Base-by-base conservation (phyloP, 2,329 filamentous ascomycete species). In the Knoxdaviesia capensis region DNA sequence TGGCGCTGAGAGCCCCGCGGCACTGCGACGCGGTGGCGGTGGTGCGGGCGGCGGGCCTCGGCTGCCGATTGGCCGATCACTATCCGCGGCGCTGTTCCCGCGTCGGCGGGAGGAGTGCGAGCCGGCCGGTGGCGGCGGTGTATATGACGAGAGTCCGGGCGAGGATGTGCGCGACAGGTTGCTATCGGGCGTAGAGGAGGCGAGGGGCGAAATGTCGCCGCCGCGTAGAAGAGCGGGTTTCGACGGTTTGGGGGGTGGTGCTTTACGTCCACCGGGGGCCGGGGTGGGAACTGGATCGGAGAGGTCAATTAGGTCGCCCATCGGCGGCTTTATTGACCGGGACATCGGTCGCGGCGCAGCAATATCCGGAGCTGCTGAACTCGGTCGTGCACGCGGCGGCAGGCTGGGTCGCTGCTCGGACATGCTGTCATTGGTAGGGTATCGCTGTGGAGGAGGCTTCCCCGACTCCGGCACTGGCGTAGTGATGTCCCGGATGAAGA, bases 401-500 rank as follows among this genome's bases (percentile, higher is more conserved):
- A 45, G 20, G 38, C 42, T 43, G 8, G 39, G 39, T 9, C 36
- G 29, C 30, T 35, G 11, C n/a, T 39, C 34, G 3, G 35, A 39
- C 4, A 38, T 43, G 20, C 20, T 20, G 20, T 20, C 20, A 6
- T 45, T 36, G 6, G 36, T 35, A 7, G 36, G 32, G 10, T n/a
- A 28, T 8, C 41, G 29, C 32, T 35, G 10, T 3, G 40, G 7
- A 5, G 36, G 30, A 9, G 37, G 7, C 30, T 37, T 36, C 8
- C 30, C 10, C 5, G 39, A 35, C 20, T 66, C 39, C 65, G 38
- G 66, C 34, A 81, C 71, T 0, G 80, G 71, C 0, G 85, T 94
- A 0, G 90, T 98, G 28, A 98, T 84, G 57, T 98, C 90, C 43
- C 92, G 74, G 48, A 98, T 96, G 57, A 96, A 96, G 6, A 98